Conservation (phyloP, 2,329 filamentous ascomycete species). For the Phyllosticta citrichinensis region DNA sequence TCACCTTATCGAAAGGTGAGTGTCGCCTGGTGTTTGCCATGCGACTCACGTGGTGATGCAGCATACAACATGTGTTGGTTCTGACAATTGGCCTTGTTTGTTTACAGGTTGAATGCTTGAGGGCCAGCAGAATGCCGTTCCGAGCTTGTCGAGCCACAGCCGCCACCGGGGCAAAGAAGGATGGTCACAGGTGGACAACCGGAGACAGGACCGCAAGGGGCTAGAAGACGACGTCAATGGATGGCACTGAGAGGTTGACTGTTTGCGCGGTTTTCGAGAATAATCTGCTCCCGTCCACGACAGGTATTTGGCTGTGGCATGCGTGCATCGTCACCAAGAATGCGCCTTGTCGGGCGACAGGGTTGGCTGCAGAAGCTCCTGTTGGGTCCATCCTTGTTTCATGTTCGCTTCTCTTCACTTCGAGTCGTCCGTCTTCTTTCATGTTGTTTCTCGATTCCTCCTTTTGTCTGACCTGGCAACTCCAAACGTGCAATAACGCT, state of each 20-base stretch:
- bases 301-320: background rate
- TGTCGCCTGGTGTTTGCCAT: background rate
- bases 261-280: background rate
- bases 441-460: background rate
- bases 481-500: background rate
- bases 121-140: background rate
- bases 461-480: background rate
- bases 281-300: background rate
- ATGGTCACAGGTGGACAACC: background rate
- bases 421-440: background rate
- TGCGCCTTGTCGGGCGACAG: background rate
- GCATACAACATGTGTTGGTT: background rate
- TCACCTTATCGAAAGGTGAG: conserved; percentile 89
- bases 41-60: conserved; percentile 5
- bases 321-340: background rate
- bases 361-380: background rate
- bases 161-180: background rate
- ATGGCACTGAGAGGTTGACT: background rate
- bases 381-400: background rate
- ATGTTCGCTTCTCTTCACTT: background rate
- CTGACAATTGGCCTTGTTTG: background rate
- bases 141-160: background rate
- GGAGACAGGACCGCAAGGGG: background rate
- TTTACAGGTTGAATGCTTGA: background rate
- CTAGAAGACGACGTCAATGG: background rate